Percentiles rank a stretch among this genome's conserved stretches.
phyloP scores from a whole-genome alignment of 805 yeast species.

The Schwanniomyces polymorphus region DNA sequence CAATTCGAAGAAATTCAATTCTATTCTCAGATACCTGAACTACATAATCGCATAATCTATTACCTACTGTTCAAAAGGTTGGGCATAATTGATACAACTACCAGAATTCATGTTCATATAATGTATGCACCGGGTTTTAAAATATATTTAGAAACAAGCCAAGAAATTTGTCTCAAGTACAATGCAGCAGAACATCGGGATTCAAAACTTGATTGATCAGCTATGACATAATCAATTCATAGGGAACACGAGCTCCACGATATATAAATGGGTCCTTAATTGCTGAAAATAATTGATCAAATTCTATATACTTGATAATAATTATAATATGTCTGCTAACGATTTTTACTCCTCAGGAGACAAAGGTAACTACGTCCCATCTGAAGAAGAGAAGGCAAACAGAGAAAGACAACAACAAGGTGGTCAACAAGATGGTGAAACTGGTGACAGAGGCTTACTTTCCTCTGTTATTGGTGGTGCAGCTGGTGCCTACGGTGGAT shows the following conservation, averaged over 20 bases:
- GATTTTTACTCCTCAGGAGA: slow-evolving; percentile 51
- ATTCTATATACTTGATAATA: not conserved
- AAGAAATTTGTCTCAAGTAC: not conserved
- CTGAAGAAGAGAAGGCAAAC: slow-evolving; percentile 8
- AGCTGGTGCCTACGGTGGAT: slow-evolving; percentile 55
- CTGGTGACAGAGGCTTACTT: slow-evolving; percentile 40
- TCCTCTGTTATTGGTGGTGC: slow-evolving; percentile 51
- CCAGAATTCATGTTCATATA: too few relatives aligned
- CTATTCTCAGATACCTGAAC: too few relatives aligned
- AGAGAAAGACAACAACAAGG: slow-evolving; percentile 24
- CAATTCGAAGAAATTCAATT: too few relatives aligned
- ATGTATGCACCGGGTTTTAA: too few relatives aligned
- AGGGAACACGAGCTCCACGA: not conserved
- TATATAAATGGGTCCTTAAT: not conserved
- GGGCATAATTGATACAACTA: too few relatives aligned
- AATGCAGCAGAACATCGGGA: not conserved
- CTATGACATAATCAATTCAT: not conserved
- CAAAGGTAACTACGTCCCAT: slow-evolving; percentile 29
- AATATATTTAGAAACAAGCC: too few relatives aligned
- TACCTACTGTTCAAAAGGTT: too few relatives aligned
- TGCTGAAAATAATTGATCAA: not conserved
- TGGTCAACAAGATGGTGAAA: slow-evolving; percentile 31
- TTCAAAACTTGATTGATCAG: not conserved
- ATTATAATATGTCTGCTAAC: slow-evolving; percentile 51
- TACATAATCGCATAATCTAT: too few relatives aligned